phyloP scores from a whole-genome alignment of 176 grass and related monocot species.

The Oryza nivara region DNA sequence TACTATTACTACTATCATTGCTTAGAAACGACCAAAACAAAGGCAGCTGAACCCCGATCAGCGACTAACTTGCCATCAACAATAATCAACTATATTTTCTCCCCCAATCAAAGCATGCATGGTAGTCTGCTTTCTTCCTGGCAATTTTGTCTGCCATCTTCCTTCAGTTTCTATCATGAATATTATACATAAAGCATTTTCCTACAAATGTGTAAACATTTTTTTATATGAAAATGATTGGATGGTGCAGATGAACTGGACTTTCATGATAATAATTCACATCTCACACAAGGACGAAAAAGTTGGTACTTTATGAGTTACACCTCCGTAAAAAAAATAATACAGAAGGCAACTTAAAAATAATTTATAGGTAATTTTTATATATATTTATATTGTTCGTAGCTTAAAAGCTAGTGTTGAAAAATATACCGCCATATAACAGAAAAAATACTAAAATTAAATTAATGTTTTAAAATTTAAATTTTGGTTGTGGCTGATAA shows the following conservation, averaged over 20 bases:
- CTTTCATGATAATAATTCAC: not conserved
- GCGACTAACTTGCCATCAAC: not conserved
- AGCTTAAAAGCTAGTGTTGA: too few relatives aligned
- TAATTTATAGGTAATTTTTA: too few relatives aligned
- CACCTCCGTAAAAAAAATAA: too few relatives aligned
- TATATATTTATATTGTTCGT: too few relatives aligned
- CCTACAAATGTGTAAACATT: not conserved
- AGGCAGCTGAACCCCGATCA: not conserved
- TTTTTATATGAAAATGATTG: not conserved
- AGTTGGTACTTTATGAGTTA: too few relatives aligned
- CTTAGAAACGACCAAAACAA: slow-evolving; percentile 14
- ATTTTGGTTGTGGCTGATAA: too few relatives aligned
- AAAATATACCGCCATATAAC: too few relatives aligned
- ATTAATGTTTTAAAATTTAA: too few relatives aligned
- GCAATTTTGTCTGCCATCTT: not conserved
- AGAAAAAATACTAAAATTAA: too few relatives aligned
- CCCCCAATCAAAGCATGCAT: not conserved
- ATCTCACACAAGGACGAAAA: not conserved
- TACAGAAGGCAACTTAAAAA: too few relatives aligned
- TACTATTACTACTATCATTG: slow-evolving; percentile 7
- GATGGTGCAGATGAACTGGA: not conserved
- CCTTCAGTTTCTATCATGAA: not conserved
- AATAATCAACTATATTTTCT: not conserved
- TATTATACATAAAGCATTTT: not conserved
- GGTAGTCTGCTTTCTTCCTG: not conserved